phyloP scores from a whole-genome alignment of 805 yeast species.

The Yarrowia sp. region DNA sequence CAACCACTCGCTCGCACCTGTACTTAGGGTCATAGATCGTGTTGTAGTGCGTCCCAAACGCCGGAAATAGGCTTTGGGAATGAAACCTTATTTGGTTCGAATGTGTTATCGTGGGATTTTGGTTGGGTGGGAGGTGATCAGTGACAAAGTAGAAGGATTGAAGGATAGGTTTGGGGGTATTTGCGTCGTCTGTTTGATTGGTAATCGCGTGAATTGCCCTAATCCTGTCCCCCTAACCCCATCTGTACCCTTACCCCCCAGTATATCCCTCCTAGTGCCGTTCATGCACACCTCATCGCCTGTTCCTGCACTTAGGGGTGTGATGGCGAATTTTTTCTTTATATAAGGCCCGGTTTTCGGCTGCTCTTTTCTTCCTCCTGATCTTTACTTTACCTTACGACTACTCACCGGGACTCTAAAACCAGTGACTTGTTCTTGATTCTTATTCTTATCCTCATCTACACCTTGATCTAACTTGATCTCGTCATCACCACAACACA shows the following conservation, averaged over 20 bases:
- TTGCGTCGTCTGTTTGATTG: too few species aligned
- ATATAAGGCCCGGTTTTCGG: background rate
- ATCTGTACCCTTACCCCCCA: background rate
- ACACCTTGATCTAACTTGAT: background rate
- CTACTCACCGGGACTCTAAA: too few species aligned
- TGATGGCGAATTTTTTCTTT: background rate
- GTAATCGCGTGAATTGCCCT: too few species aligned
- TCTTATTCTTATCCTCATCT: background rate
- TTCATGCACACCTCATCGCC: constrained; percentile 25
- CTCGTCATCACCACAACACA: background rate
- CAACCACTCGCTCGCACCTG: constrained; percentile 26
- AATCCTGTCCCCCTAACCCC: too few species aligned
- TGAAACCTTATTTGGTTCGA: background rate
- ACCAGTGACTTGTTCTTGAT: background rate
- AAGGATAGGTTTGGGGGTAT: too few species aligned
- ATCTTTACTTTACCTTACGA: background rate
- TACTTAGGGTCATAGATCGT: constrained; percentile 21
- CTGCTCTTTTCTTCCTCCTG: background rate
- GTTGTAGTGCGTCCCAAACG: background rate
- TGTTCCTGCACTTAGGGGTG: constrained; percentile 26
- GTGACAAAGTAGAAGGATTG: too few species aligned
- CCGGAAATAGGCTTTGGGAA: background rate
- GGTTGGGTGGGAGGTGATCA: background rate
- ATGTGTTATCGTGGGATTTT: constrained; percentile 10
- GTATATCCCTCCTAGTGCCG: constrained; percentile 8